Conservation (phyloP, 2,329 filamentous ascomycete species). For the Aspergillus sp. region DNA sequence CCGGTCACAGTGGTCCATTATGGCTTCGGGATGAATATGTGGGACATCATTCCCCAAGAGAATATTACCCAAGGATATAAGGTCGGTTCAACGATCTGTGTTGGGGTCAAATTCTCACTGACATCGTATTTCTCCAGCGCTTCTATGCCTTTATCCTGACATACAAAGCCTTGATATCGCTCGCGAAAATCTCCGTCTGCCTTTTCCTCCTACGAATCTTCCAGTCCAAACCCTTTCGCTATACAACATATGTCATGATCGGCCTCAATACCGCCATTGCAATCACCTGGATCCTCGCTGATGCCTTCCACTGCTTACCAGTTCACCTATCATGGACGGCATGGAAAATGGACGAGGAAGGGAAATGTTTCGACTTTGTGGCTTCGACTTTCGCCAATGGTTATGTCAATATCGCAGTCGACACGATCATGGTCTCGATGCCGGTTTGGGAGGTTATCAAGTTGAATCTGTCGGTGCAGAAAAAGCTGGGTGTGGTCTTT, state of each 20-base stretch:
- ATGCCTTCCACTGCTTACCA: constrained; percentile 3
- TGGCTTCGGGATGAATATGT: constrained; percentile 6
- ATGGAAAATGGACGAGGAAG: constrained; percentile 2
- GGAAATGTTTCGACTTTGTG: constrained; percentile 3
- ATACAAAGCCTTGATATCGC: constrained; percentile 6
- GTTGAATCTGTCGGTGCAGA: constrained; percentile 1
- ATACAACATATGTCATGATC: constrained; percentile 4
- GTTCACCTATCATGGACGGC: constrained; percentile 4
- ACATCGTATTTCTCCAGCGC: neutral
- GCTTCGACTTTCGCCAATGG: constrained; percentile 1
- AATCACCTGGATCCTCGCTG: constrained; percentile 3
- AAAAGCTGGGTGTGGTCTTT: neutral
- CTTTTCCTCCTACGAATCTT: constrained; percentile 9
- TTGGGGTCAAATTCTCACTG: too few species aligned
- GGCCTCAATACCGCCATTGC: constrained; percentile 3
- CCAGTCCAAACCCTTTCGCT: constrained; percentile 2
- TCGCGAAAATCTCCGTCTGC: constrained; percentile 7
- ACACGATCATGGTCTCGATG: constrained; percentile 2
- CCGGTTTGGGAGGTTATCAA: constrained; percentile 5
- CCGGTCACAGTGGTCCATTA: constrained; percentile 2
- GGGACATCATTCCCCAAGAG: constrained; percentile 7
- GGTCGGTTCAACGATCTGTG: neutral
- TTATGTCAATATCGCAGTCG: constrained; percentile 5
- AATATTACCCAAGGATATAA: constrained; percentile 6
- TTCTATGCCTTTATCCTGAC: constrained; percentile 4